Evolutionary conservation across 2,329 filamentous ascomycete species (phyloP).

Genomic region (Epichloe baconii): DNA sequence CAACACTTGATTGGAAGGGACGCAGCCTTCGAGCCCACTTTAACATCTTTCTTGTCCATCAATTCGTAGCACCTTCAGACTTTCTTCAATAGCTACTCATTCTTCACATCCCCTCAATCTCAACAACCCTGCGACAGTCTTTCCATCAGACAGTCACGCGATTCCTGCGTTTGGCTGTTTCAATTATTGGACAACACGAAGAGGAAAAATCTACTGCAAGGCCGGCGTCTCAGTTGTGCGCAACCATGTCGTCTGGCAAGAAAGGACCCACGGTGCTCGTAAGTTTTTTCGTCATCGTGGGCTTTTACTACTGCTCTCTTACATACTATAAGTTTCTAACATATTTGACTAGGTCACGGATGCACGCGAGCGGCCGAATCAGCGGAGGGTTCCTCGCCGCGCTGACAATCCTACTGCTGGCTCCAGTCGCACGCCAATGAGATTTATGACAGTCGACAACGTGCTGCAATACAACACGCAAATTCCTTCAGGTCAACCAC

Average conservation of each 20-base stretch:
- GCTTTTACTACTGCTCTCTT: neutral
- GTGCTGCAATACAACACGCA: slow-evolving; percentile 89
- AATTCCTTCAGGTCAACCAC: slow-evolving; percentile 86
- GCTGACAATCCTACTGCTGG: slow-evolving; percentile 19
- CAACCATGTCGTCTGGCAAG: slow-evolving; percentile 33
- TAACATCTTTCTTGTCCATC: neutral
- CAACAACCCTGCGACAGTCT: neutral
- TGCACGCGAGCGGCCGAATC: slow-evolving; percentile 22
- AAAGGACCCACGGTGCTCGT: slow-evolving; percentile 50
- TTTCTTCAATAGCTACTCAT: neutral
- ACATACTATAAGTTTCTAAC: slow-evolving; percentile 5
- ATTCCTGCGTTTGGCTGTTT: neutral
- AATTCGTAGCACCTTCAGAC: neutral
- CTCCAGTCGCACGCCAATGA: slow-evolving; percentile 38
- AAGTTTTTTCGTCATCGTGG: slow-evolving; percentile 11
- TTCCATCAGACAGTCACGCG: neutral
- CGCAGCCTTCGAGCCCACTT: neutral
- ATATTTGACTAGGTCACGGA: slow-evolving; percentile 22
- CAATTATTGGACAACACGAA: neutral
- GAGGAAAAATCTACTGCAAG: neutral
- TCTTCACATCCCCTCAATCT: neutral
- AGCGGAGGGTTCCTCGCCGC: slow-evolving; percentile 20
- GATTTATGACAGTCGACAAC: slow-evolving; percentile 83
- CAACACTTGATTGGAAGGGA: neutral
- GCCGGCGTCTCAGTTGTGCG: neutral